Base-by-base conservation (phyloP, 2,329 filamentous ascomycete genomes). In the Berkeleyomyces rouxiae region DNA sequence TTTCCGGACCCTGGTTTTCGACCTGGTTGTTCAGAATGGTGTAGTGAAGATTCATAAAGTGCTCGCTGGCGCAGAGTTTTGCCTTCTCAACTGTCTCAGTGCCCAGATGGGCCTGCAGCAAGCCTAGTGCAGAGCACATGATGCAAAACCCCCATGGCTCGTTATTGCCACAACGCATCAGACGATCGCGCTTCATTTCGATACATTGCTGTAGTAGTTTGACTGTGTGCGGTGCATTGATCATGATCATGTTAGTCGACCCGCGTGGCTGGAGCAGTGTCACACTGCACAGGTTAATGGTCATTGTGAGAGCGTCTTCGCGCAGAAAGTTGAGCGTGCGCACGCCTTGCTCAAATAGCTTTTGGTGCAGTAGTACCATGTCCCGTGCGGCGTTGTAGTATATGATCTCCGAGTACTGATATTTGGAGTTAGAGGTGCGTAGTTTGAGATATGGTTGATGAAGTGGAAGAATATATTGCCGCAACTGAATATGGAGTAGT, bases 111-210 rank as follows among this genome's bases (percentile, higher is more conserved):
- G 80, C 79, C 69, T 84, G 80, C 33, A 84, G 73, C 7, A 84
- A 73, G 2, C 81, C 82, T 36, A 79, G 74, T 0, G 81, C 80
- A 2, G 81, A 79, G 66, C 81, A 84, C 78, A 84, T 82, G 69
- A 82, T 82, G 62, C 78, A 81, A 70, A 83, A 83, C 16, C 80
- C 80, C 82, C 82, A 84, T 0, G 82, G 81, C 68, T 84, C 82
- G 67, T 82, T 82, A 71, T 83, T 83, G 13, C 81, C 81, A 65
- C 80, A 82, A n/a, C 81, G 74, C 33, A 84, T 70, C 6, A 84
- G 76, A 0, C 80, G 77, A 67, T 84, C 81, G 67, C 83, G 81
- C 69, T 83, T 83, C 75, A 84, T 79, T 57, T 72, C 71, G 44
- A 84, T 76, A 65, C 81, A 83, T 69, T 80, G 82, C 68, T 83